Percentiles rank a stretch among this genome's conserved stretches.
Evolutionary conservation across 805 yeast genomes (phyloP).

Genomic region (Pichia gijzeniarum): DNA sequence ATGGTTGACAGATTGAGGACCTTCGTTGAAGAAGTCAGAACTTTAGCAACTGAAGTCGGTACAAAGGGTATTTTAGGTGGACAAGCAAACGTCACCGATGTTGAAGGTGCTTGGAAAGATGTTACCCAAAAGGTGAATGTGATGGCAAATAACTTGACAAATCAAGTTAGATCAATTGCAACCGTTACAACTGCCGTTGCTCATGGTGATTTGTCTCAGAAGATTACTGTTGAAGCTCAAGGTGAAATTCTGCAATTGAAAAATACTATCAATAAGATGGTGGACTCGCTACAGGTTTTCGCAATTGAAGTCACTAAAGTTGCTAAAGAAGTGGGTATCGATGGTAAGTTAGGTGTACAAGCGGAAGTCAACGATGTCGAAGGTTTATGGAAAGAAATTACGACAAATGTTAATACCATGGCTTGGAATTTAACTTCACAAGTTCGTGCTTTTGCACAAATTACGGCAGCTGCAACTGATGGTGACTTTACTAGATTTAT

Average conservation of each 20-base stretch:
- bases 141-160: constrained; percentile 83
- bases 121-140: constrained; percentile 84
- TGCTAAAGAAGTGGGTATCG: constrained; percentile 89
- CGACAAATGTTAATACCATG: constrained; percentile 89
- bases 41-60: constrained; percentile 86
- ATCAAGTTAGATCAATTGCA: constrained; percentile 84
- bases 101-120: constrained; percentile 86
- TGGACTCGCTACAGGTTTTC: constrained; percentile 80
- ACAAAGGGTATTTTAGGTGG: constrained; percentile 82
- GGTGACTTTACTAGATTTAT: constrained; percentile 88
- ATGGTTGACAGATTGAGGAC: constrained; percentile 86
- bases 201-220: constrained; percentile 78
- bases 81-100: constrained; percentile 78
- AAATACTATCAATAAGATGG: constrained; percentile 87
- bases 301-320: constrained; percentile 86
- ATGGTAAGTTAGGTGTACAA: constrained; percentile 87
- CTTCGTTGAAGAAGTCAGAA: constrained; percentile 76
- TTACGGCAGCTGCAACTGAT: constrained; percentile 90
- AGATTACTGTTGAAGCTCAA: constrained; percentile 84
- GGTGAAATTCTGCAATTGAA: constrained; percentile 85
- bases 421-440: constrained; percentile 90
- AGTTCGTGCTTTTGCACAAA: constrained; percentile 89
- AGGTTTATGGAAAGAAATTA: constrained; percentile 88
- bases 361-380: constrained; percentile 89
- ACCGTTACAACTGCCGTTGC: constrained; percentile 91